Base-by-base conservation (phyloP, 192 early-diverging fungal species). In the Backusella liffmaniae region DNA sequence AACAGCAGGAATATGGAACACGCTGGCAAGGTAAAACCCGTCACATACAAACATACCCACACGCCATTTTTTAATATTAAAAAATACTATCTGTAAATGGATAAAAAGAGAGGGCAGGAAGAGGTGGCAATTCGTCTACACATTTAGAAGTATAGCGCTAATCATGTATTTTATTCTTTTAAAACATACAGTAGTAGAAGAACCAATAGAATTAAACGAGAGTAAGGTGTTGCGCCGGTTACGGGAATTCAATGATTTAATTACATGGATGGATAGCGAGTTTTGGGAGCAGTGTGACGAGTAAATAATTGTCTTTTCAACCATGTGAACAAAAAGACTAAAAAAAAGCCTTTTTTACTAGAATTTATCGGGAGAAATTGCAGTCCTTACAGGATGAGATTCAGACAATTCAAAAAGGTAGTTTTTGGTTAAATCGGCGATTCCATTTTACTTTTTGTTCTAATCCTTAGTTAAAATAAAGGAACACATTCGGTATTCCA, bases 361-460 rank as follows among this genome's bases (percentile, higher is more conserved):
- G 80, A 67, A 73, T 81, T 39, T 81, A 81, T 56, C 67, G 59
- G 70, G 80, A 81, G 13, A 77, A 77, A 74, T 62, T 76, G 23
- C 49, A 73, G 34, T 66, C 76, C 10, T 41, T 81, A 67, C 80
- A 81, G 66, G 73, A 81, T 67, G 80, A 81, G 53, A 42, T 81
- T 29, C 76, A 77, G 35, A 66, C 49, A 21, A 81, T 81, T 72
- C 80, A 81, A 77, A 44, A 77, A 56, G 80, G 80, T 74, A 67
- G 10, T 21, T 42, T 10, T 34, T 76, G 49, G 59, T 23, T 36
- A 23, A 36, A 30, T 32, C 42, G 26, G 29, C 10, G 30, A 23
- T 30, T 46, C 42, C 23, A 68, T 68, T 18, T 68, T 35, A 2
- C 9, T 73, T 34, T 72, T 39, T 44, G 21, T 59, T 37, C 35